Conservation (phyloP, 2,329 filamentous ascomycete species). For the Acrodontium crateriforme region DNA sequence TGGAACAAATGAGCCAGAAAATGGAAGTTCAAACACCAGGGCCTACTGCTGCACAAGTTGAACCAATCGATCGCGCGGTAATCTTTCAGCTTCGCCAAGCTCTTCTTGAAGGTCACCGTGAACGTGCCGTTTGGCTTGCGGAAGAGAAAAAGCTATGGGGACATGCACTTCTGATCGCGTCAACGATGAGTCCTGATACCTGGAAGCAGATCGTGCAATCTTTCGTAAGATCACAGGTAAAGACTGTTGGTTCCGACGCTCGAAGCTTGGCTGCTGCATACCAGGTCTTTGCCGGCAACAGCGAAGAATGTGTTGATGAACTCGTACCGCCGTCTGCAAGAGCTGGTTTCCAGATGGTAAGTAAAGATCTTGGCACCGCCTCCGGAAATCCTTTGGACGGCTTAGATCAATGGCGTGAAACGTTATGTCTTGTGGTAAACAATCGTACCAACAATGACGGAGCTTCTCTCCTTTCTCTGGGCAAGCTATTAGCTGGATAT, state of each 20-base stretch:
- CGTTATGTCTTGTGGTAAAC: constrained; percentile 68
- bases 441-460: constrained; percentile 75
- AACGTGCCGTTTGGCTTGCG: constrained; percentile 85
- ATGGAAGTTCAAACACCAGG: constrained; percentile 23
- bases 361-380: constrained; percentile 48
- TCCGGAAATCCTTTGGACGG: constrained; percentile 67
- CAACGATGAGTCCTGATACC: constrained; percentile 53
- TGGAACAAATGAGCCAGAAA: constrained; percentile 20
- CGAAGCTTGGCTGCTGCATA: constrained; percentile 86
- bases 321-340: constrained; percentile 85
- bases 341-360: constrained; percentile 82
- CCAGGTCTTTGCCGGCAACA: constrained; percentile 84
- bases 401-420: constrained; percentile 88
- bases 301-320: constrained; percentile 89
- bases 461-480: constrained; percentile 64
- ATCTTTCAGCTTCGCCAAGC: constrained; percentile 59
- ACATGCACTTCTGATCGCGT: constrained; percentile 87
- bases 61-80: constrained; percentile 54
- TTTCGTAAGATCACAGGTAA: constrained; percentile 90
- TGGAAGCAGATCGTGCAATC: constrained; percentile 93
- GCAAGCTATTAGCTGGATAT: constrained; percentile 70
- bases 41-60: constrained; percentile 31
- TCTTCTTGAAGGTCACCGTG: constrained; percentile 67
- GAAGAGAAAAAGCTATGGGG: constrained; percentile 92
- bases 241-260: constrained; percentile 58